Evolutionary conservation across 192 early-diverging fungal genomes (phyloP).

Genomic region (Rhizophagus clarus): DNA sequence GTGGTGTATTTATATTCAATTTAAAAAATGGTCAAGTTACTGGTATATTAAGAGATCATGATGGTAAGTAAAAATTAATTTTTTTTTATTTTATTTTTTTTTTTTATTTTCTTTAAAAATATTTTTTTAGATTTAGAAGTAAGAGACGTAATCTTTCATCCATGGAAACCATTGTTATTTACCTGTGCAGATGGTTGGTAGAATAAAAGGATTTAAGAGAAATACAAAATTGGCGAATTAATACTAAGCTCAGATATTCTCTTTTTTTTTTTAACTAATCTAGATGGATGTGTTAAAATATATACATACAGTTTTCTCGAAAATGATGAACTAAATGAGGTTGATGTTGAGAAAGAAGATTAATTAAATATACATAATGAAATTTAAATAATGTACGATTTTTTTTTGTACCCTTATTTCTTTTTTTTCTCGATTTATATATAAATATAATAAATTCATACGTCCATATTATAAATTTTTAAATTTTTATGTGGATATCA

Average conservation of each 20-base stretch:
- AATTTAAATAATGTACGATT: background rate
- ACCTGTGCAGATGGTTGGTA: slow-evolving; percentile 82
- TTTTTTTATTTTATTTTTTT: slow-evolving; percentile 8
- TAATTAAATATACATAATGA: background rate
- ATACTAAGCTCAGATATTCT: background rate
- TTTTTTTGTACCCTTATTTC: too few species aligned
- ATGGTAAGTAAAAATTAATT: slow-evolving; percentile 49
- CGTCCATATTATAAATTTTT: too few species aligned
- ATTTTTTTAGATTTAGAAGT: slow-evolving; percentile 74
- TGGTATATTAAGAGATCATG: slow-evolving; percentile 83
- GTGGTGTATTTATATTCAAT: slow-evolving; percentile 85
- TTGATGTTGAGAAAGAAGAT: background rate
- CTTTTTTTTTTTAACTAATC: background rate
- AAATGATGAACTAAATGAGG: background rate
- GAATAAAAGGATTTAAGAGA: background rate
- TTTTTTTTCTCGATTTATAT: too few species aligned
- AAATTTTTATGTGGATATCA: too few species aligned
- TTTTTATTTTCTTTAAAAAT: background rate
- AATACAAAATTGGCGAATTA: background rate
- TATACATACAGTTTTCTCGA: background rate
- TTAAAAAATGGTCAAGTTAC: slow-evolving; percentile 75
- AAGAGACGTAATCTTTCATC: slow-evolving; percentile 91
- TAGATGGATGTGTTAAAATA: background rate
- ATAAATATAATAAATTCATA: too few species aligned
- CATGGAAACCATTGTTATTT: slow-evolving; percentile 74